Conservation (phyloP, 1,284 basidiomycete genomes). For the Austroboletus niveus region DNA sequence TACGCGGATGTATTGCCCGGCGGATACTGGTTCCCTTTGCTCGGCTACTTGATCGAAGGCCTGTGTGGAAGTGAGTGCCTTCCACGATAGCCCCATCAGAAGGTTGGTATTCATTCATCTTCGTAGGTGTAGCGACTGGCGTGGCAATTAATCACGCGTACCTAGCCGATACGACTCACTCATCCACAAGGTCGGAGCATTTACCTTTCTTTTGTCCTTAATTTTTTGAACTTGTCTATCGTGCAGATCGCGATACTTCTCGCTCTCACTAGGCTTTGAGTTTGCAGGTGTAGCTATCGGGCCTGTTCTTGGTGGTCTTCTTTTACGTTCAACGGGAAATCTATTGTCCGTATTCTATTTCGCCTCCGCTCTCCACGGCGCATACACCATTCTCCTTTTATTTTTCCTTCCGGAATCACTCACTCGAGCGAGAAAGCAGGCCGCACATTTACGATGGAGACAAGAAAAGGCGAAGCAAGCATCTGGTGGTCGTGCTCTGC, state of each 20-base stretch:
- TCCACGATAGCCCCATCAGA: background rate
- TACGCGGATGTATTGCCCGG: constrained; percentile 66
- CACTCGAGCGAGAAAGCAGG: constrained; percentile 31
- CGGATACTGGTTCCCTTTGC: constrained; percentile 80
- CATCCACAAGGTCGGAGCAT: constrained; percentile 24
- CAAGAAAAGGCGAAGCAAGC: constrained; percentile 5
- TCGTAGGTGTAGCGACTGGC: constrained; percentile 22
- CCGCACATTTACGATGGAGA: constrained; percentile 14
- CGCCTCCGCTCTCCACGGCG: constrained; percentile 44
- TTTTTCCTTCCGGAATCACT: constrained; percentile 78
- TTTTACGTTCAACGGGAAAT: constrained; percentile 57
- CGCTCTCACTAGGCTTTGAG: constrained; percentile 58
- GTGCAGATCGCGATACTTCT: constrained; percentile 58
- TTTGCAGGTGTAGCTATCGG: constrained; percentile 72
- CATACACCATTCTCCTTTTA: constrained; percentile 53
- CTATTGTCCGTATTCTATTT: constrained; percentile 74
- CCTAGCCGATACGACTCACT: constrained; percentile 27
- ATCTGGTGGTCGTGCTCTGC: background rate
- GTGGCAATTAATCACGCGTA: constrained; percentile 23
- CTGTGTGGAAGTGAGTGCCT: constrained; percentile 64
- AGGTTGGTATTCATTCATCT: background rate
- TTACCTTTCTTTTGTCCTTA: background rate
- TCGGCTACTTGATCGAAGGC: constrained; percentile 76
- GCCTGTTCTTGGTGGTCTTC: constrained; percentile 65
- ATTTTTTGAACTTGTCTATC: background rate